Base-by-base conservation (phyloP, 179 eudicot genomes). In the Pouteria campechiana region DNA sequence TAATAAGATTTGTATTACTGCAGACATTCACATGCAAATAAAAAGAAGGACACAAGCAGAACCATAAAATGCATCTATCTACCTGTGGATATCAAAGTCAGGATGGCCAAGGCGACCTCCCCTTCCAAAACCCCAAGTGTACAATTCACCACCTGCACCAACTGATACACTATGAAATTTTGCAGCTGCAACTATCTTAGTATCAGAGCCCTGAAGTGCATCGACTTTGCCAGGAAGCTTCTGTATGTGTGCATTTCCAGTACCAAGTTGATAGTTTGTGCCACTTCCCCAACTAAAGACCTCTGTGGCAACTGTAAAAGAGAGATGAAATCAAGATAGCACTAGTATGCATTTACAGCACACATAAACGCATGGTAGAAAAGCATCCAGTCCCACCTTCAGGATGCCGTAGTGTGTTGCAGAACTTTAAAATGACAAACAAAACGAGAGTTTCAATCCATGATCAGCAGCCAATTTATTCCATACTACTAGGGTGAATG, bases 251-350 rank as follows among this genome's bases (percentile, higher is more conserved):
- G 88, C 93, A 64, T 92, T 92, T 57, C 99, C 96, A 47, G 99
- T 92, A 50, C 99, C 99, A 44, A 92, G 96, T 70, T 92, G 99
- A 68, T 87, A 92, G 64, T 92, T 92, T 23, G 87, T 82, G 65
- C 99, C 99, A 65, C 96, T 92, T 63, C 99, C 99, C 96, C 96
- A 92, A 69, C 99, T 92, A 56, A 72, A 92, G 48, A 92, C 78
- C 67, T 87, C 99, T 3, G 96, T 87, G 32, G 77, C 74, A 31
- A 76, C 96, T 83, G 67, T 37, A 45, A 14, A 25, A 13, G 25
- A 19, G 9, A 38, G 21, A 14, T 17, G 12, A 16, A 14, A 32
- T 11, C 12, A 33, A 24, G 22, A 25, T n/a, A n/a, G n/a, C n/a
- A n/a, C n/a, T n/a, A n/a, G n/a, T n/a, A n/a, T n/a, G n/a, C n/a